Conservation (phyloP, 257 asterid genomes). For the Lavandula angustifolia region DNA sequence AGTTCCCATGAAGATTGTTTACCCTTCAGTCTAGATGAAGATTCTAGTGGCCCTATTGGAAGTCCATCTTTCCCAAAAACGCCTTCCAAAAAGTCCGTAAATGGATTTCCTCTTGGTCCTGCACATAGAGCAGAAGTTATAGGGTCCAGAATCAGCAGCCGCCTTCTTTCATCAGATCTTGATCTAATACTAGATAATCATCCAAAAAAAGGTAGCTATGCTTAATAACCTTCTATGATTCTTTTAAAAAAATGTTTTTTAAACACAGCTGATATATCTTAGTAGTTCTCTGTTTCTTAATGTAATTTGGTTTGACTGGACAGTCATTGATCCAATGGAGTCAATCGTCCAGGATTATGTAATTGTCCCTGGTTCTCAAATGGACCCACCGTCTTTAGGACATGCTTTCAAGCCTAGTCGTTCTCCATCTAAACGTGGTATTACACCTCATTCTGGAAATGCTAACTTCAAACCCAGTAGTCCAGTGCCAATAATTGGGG, state of each 20-base stretch:
- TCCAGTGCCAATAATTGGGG: conserved; percentile 57
- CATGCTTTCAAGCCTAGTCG: conserved; percentile 48
- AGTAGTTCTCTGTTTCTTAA: conserved; percentile 6
- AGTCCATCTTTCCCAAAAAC: conserved; percentile 41
- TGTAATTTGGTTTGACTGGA: conserved; percentile 37
- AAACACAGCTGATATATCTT: conserved; percentile 17
- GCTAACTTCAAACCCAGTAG: conserved; percentile 48
- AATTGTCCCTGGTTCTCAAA: conserved; percentile 64
- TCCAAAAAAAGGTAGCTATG: conserved; percentile 54
- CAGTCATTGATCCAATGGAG: conserved; percentile 70
- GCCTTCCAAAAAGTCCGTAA: conserved; percentile 24
- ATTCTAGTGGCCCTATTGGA: conserved; percentile 55
- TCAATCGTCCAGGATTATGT: conserved; percentile 81
- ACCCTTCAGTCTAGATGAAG: conserved; percentile 77
- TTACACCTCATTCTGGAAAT: conserved; percentile 46
- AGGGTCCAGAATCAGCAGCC: conserved; percentile 44
- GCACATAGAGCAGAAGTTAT: conserved; percentile 39
- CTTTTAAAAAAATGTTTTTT: conserved; percentile 15
- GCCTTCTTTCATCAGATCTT: conserved; percentile 44
- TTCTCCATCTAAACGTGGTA: conserved; percentile 50
- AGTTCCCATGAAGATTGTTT: conserved; percentile 74
- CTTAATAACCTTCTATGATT: conserved; percentile 13
- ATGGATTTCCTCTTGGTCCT: conserved; percentile 25
- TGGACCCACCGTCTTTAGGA: conserved; percentile 51
- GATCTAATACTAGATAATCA: conserved; percentile 40